Evolutionary conservation across 192 early-diverging fungal genomes (phyloP).

Genomic region (Phlyctochytrium planicorne): DNA sequence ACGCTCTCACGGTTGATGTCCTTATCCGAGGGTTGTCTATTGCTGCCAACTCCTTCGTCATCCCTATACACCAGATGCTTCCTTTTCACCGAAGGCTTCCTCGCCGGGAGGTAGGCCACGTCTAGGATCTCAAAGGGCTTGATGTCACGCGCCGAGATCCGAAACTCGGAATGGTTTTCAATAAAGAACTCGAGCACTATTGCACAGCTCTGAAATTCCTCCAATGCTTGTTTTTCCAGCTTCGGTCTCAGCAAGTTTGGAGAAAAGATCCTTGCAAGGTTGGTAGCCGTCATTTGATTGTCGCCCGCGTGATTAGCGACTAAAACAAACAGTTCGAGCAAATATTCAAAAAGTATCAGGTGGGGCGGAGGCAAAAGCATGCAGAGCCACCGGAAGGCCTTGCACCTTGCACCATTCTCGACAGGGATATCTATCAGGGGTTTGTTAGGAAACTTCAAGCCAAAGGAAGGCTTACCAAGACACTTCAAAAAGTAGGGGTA

Average conservation of each 20-base stretch:
- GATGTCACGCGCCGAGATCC: conserved; percentile 21
- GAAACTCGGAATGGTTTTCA: conserved; percentile 41
- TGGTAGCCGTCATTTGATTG: conserved; percentile 51
- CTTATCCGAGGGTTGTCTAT: too few species aligned
- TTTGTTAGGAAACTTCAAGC: too few species aligned
- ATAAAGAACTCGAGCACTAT: conserved; percentile 44
- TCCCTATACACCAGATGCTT: neutral
- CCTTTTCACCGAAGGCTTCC: neutral
- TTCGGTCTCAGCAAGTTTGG: conserved; percentile 48
- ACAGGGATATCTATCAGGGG: conserved; percentile 37
- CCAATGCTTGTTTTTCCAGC: conserved; percentile 36
- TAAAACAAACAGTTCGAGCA: conserved; percentile 40
- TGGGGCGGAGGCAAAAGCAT: conserved; percentile 49
- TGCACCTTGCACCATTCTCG: conserved; percentile 33
- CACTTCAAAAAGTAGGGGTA: conserved; percentile 45
- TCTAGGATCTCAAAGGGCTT: conserved; percentile 44
- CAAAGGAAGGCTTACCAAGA: conserved; percentile 38
- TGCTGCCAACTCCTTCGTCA: too few species aligned
- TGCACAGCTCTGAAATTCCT: conserved; percentile 49
- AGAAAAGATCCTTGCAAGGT: conserved; percentile 45
- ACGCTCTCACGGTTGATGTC: too few species aligned
- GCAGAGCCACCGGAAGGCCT: conserved; percentile 43
- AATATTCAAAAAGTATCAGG: conserved; percentile 40
- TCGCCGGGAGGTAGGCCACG: conserved; percentile 19
- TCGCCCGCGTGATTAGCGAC: conserved; percentile 19